Evolutionary conservation across 108 stramenopile genomes (phyloP), one percentile per base, ranked within the genome.

Genomic region (Fistulifera pelliculosa): DNA sequence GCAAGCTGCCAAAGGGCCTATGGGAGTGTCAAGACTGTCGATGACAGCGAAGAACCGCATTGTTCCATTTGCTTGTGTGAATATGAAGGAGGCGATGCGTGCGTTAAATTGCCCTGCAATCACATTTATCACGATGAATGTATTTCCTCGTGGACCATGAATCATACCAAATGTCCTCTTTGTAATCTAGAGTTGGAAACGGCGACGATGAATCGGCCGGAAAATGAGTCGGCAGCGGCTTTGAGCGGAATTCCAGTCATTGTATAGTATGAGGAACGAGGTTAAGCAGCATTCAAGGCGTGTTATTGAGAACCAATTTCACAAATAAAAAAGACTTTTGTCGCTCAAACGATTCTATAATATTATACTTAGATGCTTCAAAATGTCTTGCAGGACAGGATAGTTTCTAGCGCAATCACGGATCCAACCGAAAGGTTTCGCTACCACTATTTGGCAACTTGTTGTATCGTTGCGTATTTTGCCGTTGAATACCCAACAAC

Each of bases 11-110:
- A 44, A 24, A 49, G n/a, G n/a, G n/a, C n/a, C 27, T 74, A 76
- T 41, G 65, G 65, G 16, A 47, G 61, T 18, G 66, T 76, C 31
- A 35, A 35, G 25, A 57, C 57, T 64, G 40, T 60, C 31, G 31
- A 35, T 31, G 26, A 47, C 47, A 57, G 65, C 42, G 64, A 77
- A 52, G 70, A 68, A 13, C 83, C 81, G 27, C 70, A 78, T 28
- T 94, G 92, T 58, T 82, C 80, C 10, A 90, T 94, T 55, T 94
- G 92, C 68, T 64, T 94, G 3, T 72, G 81, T 35, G 92, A 94
- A 41, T 94, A 90, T 58, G 88, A 94, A 69, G 69, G 74, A 13
- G 78, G 79, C 15, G 92, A 90, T 35, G 59, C 53, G 17, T 54
- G 87, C 22, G 76, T 71, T 14, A 54, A 66, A 10, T 56, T 94